Conservation (phyloP, 257 asterid species). For the Galeopsis tetrahit region DNA sequence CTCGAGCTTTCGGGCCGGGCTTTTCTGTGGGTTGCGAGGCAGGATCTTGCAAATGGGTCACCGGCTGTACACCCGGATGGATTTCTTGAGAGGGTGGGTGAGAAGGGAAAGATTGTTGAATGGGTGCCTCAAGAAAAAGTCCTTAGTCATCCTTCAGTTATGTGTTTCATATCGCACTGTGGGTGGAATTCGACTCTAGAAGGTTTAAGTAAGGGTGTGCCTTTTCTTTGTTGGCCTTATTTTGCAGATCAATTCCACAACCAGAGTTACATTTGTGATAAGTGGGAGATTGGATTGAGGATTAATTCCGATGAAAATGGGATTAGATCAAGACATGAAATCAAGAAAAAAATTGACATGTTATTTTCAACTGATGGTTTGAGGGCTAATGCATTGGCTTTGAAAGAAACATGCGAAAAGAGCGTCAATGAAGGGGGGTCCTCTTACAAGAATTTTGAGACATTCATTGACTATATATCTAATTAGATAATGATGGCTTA, state of each 20-base stretch:
- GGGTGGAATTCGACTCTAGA: constrained; percentile 56
- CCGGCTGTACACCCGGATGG: constrained; percentile 39
- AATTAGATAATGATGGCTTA: not conserved
- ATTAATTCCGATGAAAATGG: constrained; percentile 42
- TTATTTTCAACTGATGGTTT: constrained; percentile 27
- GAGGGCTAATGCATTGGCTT: constrained; percentile 40
- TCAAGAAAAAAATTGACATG: constrained; percentile 39
- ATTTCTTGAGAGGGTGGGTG: constrained; percentile 39
- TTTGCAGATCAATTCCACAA: constrained; percentile 46
- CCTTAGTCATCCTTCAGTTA: constrained; percentile 40
- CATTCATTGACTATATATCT: constrained; percentile 33
- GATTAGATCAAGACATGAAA: constrained; percentile 42
- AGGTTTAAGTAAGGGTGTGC: constrained; percentile 42
- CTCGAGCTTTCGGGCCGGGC: constrained; percentile 53
- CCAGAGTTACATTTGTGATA: constrained; percentile 44
- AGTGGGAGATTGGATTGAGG: constrained; percentile 51
- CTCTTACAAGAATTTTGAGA: constrained; percentile 42
- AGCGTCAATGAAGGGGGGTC: constrained; percentile 45
- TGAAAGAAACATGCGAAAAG: constrained; percentile 38
- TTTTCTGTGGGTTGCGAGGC: constrained; percentile 51
- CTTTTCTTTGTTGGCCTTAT: constrained; percentile 56
- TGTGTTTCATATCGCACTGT: constrained; percentile 52
- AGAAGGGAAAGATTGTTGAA: constrained; percentile 43
- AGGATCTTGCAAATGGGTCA: constrained; percentile 39
- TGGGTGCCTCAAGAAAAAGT: constrained; percentile 57